phyloP scores from a whole-genome alignment of 352 stramenopile genomes.

The Pythium rishiriense region DNA sequence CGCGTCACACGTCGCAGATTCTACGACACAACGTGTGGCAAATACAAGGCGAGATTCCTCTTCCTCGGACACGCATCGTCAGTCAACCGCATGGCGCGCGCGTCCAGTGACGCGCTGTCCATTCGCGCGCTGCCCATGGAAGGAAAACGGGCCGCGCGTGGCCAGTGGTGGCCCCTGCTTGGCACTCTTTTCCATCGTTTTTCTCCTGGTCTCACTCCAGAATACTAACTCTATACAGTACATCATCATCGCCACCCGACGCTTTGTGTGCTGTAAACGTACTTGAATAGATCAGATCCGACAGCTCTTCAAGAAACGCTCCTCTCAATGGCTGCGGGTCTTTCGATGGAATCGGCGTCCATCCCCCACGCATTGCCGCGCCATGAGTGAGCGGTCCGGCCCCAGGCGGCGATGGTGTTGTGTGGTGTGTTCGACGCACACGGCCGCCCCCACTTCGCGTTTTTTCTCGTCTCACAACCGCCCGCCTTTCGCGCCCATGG shows the following conservation, averaged over 20 bases:
- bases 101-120: background rate
- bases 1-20: slow-evolving; percentile 9
- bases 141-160: background rate
- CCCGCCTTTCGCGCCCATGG: background rate
- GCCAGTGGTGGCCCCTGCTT: background rate
- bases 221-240: background rate
- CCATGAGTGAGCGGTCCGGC: background rate
- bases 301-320: background rate
- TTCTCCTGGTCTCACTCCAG: background rate
- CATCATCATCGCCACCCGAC: too few species aligned
- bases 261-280: too few species aligned
- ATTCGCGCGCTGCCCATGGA: background rate
- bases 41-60: background rate
- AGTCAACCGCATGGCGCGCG: background rate
- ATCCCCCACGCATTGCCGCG: background rate
- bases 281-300: background rate
- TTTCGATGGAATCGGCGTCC: slow-evolving; percentile 1
- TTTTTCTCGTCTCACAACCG: background rate
- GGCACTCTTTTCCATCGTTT: background rate
- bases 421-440: background rate
- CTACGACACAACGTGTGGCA: background rate
- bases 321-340: background rate
- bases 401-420: too few species aligned
- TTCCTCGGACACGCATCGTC: background rate
- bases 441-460: background rate